Conservation (phyloP, 192 early-diverging fungal species). For the Coemansia sp. region DNA sequence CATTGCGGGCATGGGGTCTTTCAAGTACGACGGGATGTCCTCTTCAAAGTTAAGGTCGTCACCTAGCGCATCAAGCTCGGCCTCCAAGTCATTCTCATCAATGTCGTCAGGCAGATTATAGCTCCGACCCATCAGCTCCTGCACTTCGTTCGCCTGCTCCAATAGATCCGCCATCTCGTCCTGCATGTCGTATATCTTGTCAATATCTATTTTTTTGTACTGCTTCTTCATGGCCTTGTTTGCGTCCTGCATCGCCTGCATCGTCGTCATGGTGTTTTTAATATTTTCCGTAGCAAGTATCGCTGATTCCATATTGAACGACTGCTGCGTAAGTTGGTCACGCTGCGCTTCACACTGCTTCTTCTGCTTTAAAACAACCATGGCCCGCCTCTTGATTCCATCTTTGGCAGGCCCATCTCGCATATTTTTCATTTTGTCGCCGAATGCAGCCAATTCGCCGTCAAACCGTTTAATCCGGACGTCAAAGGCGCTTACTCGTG, state of each 20-base stretch:
- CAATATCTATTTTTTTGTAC: slow-evolving; percentile 92
- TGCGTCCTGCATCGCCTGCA: slow-evolving; percentile 95
- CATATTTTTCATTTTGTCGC: slow-evolving; percentile 95
- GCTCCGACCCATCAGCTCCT: slow-evolving; percentile 89
- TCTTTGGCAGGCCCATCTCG: slow-evolving; percentile 87
- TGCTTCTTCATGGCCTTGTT: slow-evolving; percentile 96
- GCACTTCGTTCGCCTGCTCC: slow-evolving; percentile 96
- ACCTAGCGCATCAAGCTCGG: slow-evolving; percentile 96
- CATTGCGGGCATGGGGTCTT: slow-evolving; percentile 18
- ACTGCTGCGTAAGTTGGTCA: slow-evolving; percentile 93
- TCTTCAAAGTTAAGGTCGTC: slow-evolving; percentile 80
- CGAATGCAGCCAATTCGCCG: slow-evolving; percentile 83
- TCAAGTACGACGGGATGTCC: slow-evolving; percentile 41
- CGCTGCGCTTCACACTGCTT: slow-evolving; percentile 92
- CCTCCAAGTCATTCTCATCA: slow-evolving; percentile 97
- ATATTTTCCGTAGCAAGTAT: slow-evolving; percentile 91
- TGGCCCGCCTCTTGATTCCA: slow-evolving; percentile 87
- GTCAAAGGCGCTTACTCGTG: slow-evolving; percentile 81
- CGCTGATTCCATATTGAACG: slow-evolving; percentile 99
- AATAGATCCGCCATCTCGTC: slow-evolving; percentile 98
- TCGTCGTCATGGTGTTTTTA: slow-evolving; percentile 93
- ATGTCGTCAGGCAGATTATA: slow-evolving; percentile 95
- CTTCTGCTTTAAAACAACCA: slow-evolving; percentile 90
- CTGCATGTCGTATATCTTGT: slow-evolving; percentile 92
- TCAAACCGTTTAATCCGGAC: slow-evolving; percentile 95